Base-by-base conservation (phyloP, 495 filamentous ascomycete genomes). In the Articulospora tetracladia region DNA sequence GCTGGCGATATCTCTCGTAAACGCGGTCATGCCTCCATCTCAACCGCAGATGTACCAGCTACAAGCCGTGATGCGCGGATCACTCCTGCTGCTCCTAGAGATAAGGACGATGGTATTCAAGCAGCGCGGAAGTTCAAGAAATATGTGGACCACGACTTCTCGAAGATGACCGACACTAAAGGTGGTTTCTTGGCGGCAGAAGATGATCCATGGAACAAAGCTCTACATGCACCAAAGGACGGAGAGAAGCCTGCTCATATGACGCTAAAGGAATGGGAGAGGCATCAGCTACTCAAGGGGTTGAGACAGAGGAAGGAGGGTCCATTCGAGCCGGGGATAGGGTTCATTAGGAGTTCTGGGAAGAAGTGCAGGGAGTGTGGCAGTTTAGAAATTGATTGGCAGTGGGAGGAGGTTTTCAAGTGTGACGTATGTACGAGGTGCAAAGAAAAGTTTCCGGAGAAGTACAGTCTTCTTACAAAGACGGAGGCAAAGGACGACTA, bases 401-500 rank as follows among this genome's bases (percentile, higher is more conserved):
- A 92, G 62, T 97, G 91, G 93, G 87, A 90, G 41, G 92, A 96
- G 59, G 76, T 86, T 13, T 88, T 96, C 66, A 73, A 74, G 24
- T 88, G 86, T 64, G 70, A 78, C 13, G 81, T 97, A 10, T 97
- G 92, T 71, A 75, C 79, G 54, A 66, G 71, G 11, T 97, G 92
- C 73, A 97, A 97, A 71, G 92, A 97, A 54, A 90, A 90, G 67
- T 80, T 74, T 39, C 91, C 92, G 8, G 94, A 98, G 59, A 94
- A 90, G 68, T 98, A 98, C 72, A 92, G 86, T 66, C 77, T 98
- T 25, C 74, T 98, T 17, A 98, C 94, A 0, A 98, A 98, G 77
- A 98, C 94, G 57, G 95, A 98, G 76, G 91, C 88, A 26, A 87
- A 83, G 70, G 91, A 97, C 74, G 94, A 98, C 69, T 98, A 98